Conservation (phyloP, 2,329 filamentous ascomycete species). For the Dactylella cylindrospora region DNA sequence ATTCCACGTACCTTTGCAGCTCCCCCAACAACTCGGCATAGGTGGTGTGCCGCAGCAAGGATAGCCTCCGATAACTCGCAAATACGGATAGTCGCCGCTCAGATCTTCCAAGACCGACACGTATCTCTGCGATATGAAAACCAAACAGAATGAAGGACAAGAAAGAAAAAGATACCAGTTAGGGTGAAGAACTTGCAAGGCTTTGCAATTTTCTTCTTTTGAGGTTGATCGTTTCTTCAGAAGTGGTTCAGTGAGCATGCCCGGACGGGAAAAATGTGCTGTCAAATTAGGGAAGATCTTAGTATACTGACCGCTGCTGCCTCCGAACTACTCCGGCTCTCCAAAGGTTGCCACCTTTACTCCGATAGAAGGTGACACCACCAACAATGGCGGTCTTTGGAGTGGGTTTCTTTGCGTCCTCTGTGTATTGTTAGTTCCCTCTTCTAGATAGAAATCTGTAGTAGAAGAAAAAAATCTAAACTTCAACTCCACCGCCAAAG, state of each 20-base stretch:
- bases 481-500: not conserved
- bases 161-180: slow-evolving; percentile 58
- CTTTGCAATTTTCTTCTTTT: slow-evolving; percentile 67
- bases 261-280: slow-evolving; percentile 30
- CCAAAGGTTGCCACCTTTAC: slow-evolving; percentile 83
- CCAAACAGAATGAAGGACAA: slow-evolving; percentile 44
- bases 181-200: slow-evolving; percentile 68
- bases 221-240: slow-evolving; percentile 45
- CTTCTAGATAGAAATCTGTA: slow-evolving; percentile 15
- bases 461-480: slow-evolving; percentile 1
- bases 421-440: slow-evolving; percentile 28
- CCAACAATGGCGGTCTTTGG: slow-evolving; percentile 73
- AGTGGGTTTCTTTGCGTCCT: slow-evolving; percentile 63
- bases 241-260: slow-evolving; percentile 34
- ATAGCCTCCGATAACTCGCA: slow-evolving; percentile 38
- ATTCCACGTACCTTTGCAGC: slow-evolving; percentile 54
- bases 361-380: slow-evolving; percentile 79
- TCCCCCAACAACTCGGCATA: slow-evolving; percentile 44
- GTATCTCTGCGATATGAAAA: slow-evolving; percentile 54
- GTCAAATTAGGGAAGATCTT: slow-evolving; percentile 15
- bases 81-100: slow-evolving; percentile 42
- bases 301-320: slow-evolving; percentile 59
- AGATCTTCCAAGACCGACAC: slow-evolving; percentile 41
- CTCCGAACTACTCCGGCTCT: slow-evolving; percentile 73
- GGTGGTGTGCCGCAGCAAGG: slow-evolving; percentile 38